Conservation (phyloP, 306 rosid genomes). For the Quercus suber region DNA sequence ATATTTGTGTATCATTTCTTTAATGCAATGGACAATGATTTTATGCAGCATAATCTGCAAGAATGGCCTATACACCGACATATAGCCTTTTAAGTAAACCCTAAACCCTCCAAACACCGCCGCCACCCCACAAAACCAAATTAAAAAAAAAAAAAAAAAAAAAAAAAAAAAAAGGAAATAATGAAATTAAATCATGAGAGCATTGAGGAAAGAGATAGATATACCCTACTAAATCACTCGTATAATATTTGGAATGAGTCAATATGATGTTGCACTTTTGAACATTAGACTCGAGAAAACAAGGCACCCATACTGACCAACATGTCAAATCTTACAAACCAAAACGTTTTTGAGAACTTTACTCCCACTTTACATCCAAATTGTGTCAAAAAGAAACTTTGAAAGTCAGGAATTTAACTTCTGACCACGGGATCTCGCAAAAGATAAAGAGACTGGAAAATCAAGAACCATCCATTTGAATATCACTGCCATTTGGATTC, state of each 20-base stretch:
- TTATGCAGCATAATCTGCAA: background rate
- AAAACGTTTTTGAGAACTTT: conserved; percentile 2
- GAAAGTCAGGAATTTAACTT: conserved; percentile 29
- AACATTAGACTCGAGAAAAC: background rate
- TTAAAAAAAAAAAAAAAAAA: no score
- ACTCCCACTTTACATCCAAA: conserved; percentile 8
- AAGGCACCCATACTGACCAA: conserved; percentile 8
- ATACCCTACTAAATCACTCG: conserved; percentile 1
- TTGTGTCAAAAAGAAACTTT: conserved; percentile 8
- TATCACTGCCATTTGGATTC: conserved; percentile 58
- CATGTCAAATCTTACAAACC: conserved; percentile 22
- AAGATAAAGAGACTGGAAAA: conserved; percentile 4
- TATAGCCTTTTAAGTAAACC: no score
- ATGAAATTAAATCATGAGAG: no score
- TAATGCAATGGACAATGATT: background rate
- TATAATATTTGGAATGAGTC: conserved; percentile 4
- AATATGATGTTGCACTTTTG: conserved; percentile 9
- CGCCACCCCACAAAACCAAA: no score
- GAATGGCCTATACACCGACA: no score
- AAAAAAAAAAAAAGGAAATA: no score
- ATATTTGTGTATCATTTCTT: background rate
- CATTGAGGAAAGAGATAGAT: background rate
- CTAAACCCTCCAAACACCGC: no score
- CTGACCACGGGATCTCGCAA: conserved; percentile 28
- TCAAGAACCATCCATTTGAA: conserved; percentile 84